A percentile compares a stretch with the other conserved stretches of the same genome.
Conservation (phyloP, 2,329 filamentous ascomycete genomes). For the Alternaria brassicicola region DNA sequence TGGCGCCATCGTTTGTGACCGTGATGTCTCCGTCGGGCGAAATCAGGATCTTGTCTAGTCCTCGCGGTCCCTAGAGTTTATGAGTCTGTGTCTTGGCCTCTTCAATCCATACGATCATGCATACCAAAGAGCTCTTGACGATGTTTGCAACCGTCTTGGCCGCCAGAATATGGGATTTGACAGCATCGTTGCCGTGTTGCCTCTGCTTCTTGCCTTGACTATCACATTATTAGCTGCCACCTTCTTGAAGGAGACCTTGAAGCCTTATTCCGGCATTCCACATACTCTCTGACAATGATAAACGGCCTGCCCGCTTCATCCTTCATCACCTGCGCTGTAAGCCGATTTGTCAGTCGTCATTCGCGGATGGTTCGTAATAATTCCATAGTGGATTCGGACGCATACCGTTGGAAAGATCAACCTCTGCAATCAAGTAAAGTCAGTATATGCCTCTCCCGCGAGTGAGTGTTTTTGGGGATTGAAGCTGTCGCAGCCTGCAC, state of each 20-base stretch:
- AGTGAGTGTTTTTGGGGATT: conserved; percentile 12
- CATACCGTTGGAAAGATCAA: conserved; percentile 83
- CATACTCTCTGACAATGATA: conserved; percentile 96
- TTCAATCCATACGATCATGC: conserved; percentile 11
- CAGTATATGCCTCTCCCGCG: conserved; percentile 18
- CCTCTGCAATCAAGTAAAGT: conserved; percentile 60
- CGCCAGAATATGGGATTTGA: conserved; percentile 97
- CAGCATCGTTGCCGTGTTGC: conserved; percentile 93
- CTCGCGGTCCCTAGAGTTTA: conserved; percentile 73
- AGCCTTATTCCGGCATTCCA: conserved; percentile 28
- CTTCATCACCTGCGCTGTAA: conserved; percentile 77
- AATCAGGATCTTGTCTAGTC: conserved; percentile 98
- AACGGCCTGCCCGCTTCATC: conserved; percentile 97
- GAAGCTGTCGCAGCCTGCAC: conserved; percentile 15
- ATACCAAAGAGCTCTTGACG: conserved; percentile 88
- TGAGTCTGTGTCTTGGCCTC: conserved; percentile 12
- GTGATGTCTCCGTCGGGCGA: conserved; percentile 99
- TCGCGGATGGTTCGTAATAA: neutral
- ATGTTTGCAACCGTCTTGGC: conserved; percentile 96
- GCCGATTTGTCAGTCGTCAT: conserved; percentile 32
- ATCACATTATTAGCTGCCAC: conserved; percentile 34
- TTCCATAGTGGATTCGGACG: conserved; percentile 8
- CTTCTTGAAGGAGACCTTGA: conserved; percentile 15
- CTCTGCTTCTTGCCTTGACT: conserved; percentile 98
- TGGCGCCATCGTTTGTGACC: conserved; percentile 98